phyloP scores from a whole-genome alignment of 345 rosid species.

The Salix caprea region DNA sequence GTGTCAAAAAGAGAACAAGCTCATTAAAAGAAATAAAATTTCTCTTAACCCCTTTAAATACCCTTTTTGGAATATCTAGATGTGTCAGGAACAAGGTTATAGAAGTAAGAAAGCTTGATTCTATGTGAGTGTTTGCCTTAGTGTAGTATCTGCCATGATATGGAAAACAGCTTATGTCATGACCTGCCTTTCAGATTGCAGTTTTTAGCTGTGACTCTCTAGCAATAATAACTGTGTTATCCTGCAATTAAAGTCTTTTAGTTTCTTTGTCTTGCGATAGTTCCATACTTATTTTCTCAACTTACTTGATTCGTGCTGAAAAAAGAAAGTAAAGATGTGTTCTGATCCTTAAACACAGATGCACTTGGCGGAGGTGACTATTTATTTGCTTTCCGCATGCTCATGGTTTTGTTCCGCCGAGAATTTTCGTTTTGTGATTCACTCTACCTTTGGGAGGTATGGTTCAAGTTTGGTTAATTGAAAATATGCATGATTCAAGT shows the following conservation, averaged over 20 bases:
- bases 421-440: conserved; percentile 96
- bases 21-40: neutral
- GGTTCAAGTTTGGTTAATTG: neutral
- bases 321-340: neutral
- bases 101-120: neutral
- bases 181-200: neutral
- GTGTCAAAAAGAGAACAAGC: neutral
- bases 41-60: neutral
- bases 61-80: neutral
- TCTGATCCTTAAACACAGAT: conserved; percentile 43
- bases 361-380: conserved; percentile 95
- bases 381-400: conserved; percentile 93
- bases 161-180: neutral
- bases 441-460: conserved; percentile 98
- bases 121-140: neutral
- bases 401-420: conserved; percentile 92
- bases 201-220: conserved; percentile 4
- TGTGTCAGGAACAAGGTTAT: neutral
- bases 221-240: neutral
- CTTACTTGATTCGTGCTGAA: conserved; percentile 4
- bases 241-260: neutral
- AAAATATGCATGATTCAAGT: neutral
- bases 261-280: neutral
- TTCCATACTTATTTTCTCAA: neutral
- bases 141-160: neutral